Percentiles rank a stretch among this genome's conserved stretches.
These are phyloP conservation scores for Xerocomellus dryophilus DNA, from an alignment of 768 basidiomycete species.

Conservation along the genomic window DNA sequence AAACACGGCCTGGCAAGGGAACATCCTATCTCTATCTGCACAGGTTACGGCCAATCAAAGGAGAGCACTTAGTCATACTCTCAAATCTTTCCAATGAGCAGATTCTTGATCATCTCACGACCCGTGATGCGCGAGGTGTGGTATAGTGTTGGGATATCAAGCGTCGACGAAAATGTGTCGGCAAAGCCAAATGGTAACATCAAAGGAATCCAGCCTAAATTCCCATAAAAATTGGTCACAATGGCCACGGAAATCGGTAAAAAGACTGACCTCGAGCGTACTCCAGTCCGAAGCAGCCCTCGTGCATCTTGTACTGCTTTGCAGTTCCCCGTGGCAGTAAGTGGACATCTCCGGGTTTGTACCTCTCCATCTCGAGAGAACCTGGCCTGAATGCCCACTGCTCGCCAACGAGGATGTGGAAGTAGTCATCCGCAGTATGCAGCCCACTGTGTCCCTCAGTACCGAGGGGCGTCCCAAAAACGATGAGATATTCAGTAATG, in stretches of 20 bases:
- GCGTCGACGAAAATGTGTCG: constrained; percentile 82
- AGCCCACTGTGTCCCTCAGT: constrained; percentile 95
- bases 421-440: constrained; percentile 97
- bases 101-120: constrained; percentile 78
- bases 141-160: constrained; percentile 82
- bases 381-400: constrained; percentile 92
- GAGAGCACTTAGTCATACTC: background rate
- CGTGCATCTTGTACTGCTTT: constrained; percentile 98
- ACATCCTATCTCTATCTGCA: background rate
- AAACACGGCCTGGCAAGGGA: background rate
- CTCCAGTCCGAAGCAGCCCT: constrained; percentile 94
- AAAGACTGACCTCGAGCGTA: constrained; percentile 75
- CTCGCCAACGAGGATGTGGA: constrained; percentile 91
- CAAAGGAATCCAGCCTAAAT: constrained; percentile 89
- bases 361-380: constrained; percentile 78
- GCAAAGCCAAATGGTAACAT: constrained; percentile 95
- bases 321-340: constrained; percentile 75
- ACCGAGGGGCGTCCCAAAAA: constrained; percentile 94
- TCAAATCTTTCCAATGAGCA: constrained; percentile 84
- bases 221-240: background rate
- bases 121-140: constrained; percentile 74
- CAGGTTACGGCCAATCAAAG: background rate
- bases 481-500: constrained; percentile 95
- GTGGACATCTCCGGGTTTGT: constrained; percentile 82
- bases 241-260: background rate